These are phyloP conservation scores for Excoecaria agallocha DNA, from an alignment of 345 rosid genomes.

Conservation along the genomic window DNA sequence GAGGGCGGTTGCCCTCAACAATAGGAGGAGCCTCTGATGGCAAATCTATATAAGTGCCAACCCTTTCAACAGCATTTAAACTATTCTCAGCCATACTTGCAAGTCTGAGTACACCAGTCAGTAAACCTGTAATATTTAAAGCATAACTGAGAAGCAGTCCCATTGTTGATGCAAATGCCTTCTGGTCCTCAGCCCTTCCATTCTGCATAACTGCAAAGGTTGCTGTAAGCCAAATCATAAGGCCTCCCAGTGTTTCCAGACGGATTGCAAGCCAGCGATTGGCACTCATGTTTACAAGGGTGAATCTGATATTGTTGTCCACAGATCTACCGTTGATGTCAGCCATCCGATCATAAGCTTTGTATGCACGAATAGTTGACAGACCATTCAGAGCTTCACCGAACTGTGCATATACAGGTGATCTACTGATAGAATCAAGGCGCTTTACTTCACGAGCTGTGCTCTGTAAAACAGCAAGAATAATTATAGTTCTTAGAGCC, in stretches of 20 bases:
- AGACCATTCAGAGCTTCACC: conserved; percentile 97
- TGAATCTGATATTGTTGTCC: conserved; percentile 91
- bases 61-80: conserved; percentile 91
- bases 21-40: conserved; percentile 87
- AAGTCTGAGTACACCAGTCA: conserved; percentile 87
- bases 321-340: conserved; percentile 83
- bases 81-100: conserved; percentile 99
- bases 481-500: conserved; percentile 1
- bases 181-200: conserved; percentile 78
- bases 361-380: conserved; percentile 87
- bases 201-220: conserved; percentile 97
- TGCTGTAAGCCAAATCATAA: conserved; percentile 99
- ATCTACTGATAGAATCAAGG: conserved; percentile 83
- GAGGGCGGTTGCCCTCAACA: conserved; percentile 84
- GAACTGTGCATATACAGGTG: conserved; percentile 99
- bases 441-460: conserved; percentile 98
- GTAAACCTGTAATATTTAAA: conserved; percentile 73
- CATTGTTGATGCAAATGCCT: conserved; percentile 92
- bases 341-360: conserved; percentile 96
- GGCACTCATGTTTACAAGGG: conserved; percentile 84
- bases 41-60: conserved; percentile 77
- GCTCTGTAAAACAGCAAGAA: conserved; percentile 48
- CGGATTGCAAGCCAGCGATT: conserved; percentile 99
- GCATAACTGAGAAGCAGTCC: conserved; percentile 99
- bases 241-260: conserved; percentile 85